A percentile compares a stretch with the other conserved stretches of the same genome.
phyloP scores from a whole-genome alignment of 2,329 filamentous ascomycete species.

The Penicillium sp. region DNA sequence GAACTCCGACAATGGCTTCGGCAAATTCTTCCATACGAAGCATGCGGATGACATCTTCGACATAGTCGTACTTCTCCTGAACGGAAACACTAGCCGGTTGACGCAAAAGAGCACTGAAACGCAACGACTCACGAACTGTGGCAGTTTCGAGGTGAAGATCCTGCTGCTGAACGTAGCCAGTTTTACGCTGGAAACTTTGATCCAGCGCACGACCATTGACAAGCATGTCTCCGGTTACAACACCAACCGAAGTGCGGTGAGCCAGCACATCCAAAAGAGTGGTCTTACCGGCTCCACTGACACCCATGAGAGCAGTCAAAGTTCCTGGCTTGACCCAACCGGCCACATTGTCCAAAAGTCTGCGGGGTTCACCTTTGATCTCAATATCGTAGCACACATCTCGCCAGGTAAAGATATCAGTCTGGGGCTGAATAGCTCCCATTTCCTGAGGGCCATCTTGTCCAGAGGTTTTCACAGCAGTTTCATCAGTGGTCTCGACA shows the following conservation, averaged over 20 bases:
- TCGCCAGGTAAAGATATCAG: conserved; percentile 38
- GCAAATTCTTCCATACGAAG: conserved; percentile 85
- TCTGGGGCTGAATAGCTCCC: conserved; percentile 10
- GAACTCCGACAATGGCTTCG: conserved; percentile 83
- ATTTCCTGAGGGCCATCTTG: conserved; percentile 9
- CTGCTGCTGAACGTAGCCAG: conserved; percentile 67
- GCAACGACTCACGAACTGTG: conserved; percentile 81
- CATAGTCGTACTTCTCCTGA: conserved; percentile 76
- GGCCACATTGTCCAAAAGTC: conserved; percentile 46
- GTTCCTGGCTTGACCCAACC: conserved; percentile 56
- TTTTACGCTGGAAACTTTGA: conserved; percentile 61
- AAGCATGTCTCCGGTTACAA: conserved; percentile 64
- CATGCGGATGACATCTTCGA: conserved; percentile 77
- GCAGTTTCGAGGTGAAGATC: conserved; percentile 77
- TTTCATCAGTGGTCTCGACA: background rate
- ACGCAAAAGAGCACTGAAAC: conserved; percentile 80
- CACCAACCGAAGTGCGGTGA: conserved; percentile 58
- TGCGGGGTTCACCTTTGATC: conserved; percentile 37
- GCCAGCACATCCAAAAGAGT: conserved; percentile 59
- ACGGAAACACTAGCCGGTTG: conserved; percentile 69
- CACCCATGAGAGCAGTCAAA: conserved; percentile 59
- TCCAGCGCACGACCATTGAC: conserved; percentile 60
- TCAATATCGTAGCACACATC: conserved; percentile 70
- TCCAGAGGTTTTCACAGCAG: background rate
- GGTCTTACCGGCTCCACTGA: conserved; percentile 61